Evolutionary conservation across 140 eudicot genomes (phyloP).

Genomic region (Ambrosia hybrid): DNA sequence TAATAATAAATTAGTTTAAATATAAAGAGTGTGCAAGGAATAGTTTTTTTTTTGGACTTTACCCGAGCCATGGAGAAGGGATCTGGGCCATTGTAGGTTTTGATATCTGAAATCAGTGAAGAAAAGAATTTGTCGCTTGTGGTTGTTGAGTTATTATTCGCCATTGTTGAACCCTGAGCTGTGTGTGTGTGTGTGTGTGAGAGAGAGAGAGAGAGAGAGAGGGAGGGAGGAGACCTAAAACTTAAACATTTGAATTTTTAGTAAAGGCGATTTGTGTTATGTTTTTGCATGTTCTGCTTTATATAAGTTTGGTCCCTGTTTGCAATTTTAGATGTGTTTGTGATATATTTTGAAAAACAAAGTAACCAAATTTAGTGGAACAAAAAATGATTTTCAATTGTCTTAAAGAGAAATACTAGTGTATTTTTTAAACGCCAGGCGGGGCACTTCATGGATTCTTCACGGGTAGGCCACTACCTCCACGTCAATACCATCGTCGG

Average conservation of each 20-base stretch:
- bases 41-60: slow-evolving; percentile 10
- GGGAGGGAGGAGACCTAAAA: slow-evolving; percentile 16
- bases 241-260: slow-evolving; percentile 25
- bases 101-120: slow-evolving; percentile 68
- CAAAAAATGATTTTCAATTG: neutral
- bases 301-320: slow-evolving; percentile 24
- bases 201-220: neutral
- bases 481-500: no score
- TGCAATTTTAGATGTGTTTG: neutral
- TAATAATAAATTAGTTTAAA: neutral
- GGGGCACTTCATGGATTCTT: no score
- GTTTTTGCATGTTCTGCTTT: slow-evolving; percentile 3
- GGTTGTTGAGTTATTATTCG: slow-evolving; percentile 28
- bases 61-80: slow-evolving; percentile 99
- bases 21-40: neutral
- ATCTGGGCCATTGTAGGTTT: slow-evolving; percentile 67
- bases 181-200: neutral
- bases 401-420: no score
- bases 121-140: slow-evolving; percentile 57
- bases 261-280: slow-evolving; percentile 3
- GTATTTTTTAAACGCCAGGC: no score
- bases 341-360: neutral
- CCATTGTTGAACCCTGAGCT: slow-evolving; percentile 38
- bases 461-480: no score
- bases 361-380: neutral